A percentile compares a stretch with the other conserved stretches of the same genome.
Conservation (phyloP, 2,329 filamentous ascomycete species). For the Cryphonectria carpinicola region DNA sequence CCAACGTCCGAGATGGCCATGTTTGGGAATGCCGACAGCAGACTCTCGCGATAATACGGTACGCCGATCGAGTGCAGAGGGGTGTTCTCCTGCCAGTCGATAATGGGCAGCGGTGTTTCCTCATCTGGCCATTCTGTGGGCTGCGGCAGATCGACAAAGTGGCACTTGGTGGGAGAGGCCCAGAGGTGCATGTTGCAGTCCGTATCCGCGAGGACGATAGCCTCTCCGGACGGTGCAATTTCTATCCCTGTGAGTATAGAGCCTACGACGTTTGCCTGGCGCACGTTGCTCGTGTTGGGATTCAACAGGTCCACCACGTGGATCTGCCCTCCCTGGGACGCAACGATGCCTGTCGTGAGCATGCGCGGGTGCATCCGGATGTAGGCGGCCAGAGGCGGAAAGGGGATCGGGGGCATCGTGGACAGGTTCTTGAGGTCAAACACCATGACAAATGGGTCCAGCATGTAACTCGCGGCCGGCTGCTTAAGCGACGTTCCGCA, state of each 20-base stretch:
- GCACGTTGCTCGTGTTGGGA: constrained; percentile 82
- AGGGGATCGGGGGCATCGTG: constrained; percentile 88
- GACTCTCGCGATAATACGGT: constrained; percentile 86
- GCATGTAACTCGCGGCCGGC: constrained; percentile 72
- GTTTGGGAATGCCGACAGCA: constrained; percentile 88
- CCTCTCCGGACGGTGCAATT: constrained; percentile 85
- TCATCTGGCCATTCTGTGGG: constrained; percentile 78
- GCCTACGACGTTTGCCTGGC: constrained; percentile 74
- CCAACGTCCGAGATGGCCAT: constrained; percentile 85
- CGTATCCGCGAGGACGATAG: constrained; percentile 77
- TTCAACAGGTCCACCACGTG: constrained; percentile 97
- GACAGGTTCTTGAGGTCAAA: constrained; percentile 92
- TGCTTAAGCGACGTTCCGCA: constrained; percentile 91
- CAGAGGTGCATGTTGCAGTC: constrained; percentile 83
- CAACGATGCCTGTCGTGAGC: constrained; percentile 91
- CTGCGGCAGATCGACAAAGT: constrained; percentile 81
- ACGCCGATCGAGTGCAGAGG: constrained; percentile 86
- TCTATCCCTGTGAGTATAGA: constrained; percentile 79
- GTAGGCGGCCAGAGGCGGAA: constrained; percentile 88
- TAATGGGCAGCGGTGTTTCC: constrained; percentile 57
- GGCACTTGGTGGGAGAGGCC: constrained; percentile 84
- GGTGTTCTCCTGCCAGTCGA: constrained; percentile 74
- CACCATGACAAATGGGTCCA: constrained; percentile 92
- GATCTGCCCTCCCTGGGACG: constrained; percentile 89
- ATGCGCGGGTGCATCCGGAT: constrained; percentile 96